A percentile compares a stretch with the other conserved stretches of the same genome.
Conservation (phyloP, 2,329 filamentous ascomycete species). For the Aureobasidium sp. region DNA sequence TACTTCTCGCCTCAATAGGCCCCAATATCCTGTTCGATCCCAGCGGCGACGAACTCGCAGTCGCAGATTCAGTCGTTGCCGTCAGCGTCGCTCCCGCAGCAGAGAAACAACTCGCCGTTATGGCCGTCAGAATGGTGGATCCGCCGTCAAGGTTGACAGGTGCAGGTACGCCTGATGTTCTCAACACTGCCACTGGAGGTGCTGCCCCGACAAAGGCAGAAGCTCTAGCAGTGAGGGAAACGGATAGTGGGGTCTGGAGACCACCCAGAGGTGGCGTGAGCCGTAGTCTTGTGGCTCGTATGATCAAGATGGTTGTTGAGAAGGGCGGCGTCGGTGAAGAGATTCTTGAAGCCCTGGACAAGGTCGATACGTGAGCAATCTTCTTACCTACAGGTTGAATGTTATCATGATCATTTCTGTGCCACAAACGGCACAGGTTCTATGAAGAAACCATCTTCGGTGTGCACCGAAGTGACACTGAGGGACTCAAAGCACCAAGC, state of each 20-base stretch:
- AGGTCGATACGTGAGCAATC: slow-evolving; percentile 47
- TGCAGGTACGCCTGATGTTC: slow-evolving; percentile 38
- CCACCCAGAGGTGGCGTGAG: slow-evolving; percentile 77
- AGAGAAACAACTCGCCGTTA: slow-evolving; percentile 20
- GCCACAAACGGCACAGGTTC: background rate
- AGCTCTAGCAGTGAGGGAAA: slow-evolving; percentile 39
- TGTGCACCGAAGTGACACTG: background rate
- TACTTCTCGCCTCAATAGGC: slow-evolving; percentile 80
- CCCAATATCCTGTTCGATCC: slow-evolving; percentile 93
- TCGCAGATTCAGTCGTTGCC: slow-evolving; percentile 82
- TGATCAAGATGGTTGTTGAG: slow-evolving; percentile 69
- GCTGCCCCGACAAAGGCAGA: slow-evolving; percentile 30
- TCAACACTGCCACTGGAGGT: slow-evolving; percentile 37
- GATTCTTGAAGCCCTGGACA: slow-evolving; percentile 71
- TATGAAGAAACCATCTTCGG: background rate
- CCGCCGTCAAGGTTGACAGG: slow-evolving; percentile 41
- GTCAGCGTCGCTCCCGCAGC: slow-evolving; percentile 63
- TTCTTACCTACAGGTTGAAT: background rate
- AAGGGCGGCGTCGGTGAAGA: slow-evolving; percentile 77
- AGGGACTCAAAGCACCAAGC: background rate
- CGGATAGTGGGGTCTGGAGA: slow-evolving; percentile 64
- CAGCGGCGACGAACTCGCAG: slow-evolving; percentile 79
- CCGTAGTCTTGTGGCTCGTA: slow-evolving; percentile 59
- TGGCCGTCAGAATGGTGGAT: slow-evolving; percentile 41
- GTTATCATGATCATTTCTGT: background rate